A percentile compares a stretch with the other conserved stretches of the same genome.
These are phyloP conservation scores for Diaporthe aspalathi DNA, from an alignment of 2,329 filamentous ascomycete species.

Conservation along the genomic window DNA sequence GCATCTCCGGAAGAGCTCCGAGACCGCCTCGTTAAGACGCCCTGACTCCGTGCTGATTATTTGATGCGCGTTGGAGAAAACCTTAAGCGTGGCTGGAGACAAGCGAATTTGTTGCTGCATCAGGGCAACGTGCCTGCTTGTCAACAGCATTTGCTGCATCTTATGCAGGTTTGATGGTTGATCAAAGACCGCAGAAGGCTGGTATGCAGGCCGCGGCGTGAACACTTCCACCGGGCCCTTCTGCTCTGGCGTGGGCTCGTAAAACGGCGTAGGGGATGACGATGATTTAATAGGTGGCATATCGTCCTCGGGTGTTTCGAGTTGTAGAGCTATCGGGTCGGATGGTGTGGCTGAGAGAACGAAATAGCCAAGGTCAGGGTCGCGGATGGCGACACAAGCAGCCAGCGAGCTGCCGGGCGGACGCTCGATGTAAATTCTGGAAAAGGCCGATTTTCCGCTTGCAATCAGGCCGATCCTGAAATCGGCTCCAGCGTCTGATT, in stretches of 20 bases:
- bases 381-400: slow-evolving; percentile 64
- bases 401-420: slow-evolving; percentile 62
- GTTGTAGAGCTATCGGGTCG: slow-evolving; percentile 68
- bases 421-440: slow-evolving; percentile 67
- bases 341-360: slow-evolving; percentile 69
- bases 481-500: slow-evolving; percentile 68
- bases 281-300: slow-evolving; percentile 43
- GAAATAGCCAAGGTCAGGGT: slow-evolving; percentile 74
- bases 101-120: slow-evolving; percentile 76
- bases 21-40: slow-evolving; percentile 74
- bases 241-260: slow-evolving; percentile 51
- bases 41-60: slow-evolving; percentile 77
- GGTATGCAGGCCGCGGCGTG: slow-evolving; percentile 75
- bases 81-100: slow-evolving; percentile 75
- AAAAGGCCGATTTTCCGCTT: slow-evolving; percentile 65
- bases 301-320: slow-evolving; percentile 68
- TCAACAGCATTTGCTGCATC: slow-evolving; percentile 67
- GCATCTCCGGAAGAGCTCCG: slow-evolving; percentile 79
- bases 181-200: slow-evolving; percentile 71
- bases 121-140: slow-evolving; percentile 69
- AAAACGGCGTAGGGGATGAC: slow-evolving; percentile 54
- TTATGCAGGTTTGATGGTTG: slow-evolving; percentile 43
- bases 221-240: slow-evolving; percentile 59
- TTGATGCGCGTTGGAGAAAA: slow-evolving; percentile 80
- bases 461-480: slow-evolving; percentile 71